A percentile compares a stretch with the other conserved stretches of the same genome.
These are phyloP conservation scores for Penicillium soppii DNA, from an alignment of 495 filamentous ascomycete genomes.

Conservation along the genomic window DNA sequence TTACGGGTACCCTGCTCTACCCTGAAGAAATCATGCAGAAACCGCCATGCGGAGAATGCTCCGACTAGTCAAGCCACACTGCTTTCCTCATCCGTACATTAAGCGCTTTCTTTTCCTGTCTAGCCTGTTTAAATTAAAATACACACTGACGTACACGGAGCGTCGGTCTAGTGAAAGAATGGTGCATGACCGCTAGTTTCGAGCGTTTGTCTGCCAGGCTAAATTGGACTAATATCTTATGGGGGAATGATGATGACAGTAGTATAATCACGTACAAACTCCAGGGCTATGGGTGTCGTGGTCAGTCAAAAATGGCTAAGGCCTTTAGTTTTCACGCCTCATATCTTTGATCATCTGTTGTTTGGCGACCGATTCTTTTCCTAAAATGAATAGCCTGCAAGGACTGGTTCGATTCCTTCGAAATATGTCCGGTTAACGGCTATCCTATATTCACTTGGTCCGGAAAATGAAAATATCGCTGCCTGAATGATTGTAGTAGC, in stretches of 20 bases:
- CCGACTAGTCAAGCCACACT: constrained; percentile 15
- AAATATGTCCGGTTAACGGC: no score
- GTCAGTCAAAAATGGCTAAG: not conserved
- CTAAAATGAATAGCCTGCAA: no score
- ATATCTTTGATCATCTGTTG: not conserved
- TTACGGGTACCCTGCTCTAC: not conserved
- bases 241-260: no score
- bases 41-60: constrained; percentile 18
- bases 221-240: no score
- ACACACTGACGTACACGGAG: constrained; percentile 1
- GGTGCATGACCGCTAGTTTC: not conserved
- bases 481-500: no score
- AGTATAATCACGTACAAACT: no score
- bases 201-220: no score
- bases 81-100: not conserved
- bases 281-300: not conserved
- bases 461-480: no score
- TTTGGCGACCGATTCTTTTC: not conserved
- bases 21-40: constrained; percentile 2
- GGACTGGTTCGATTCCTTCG: no score
- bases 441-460: no score
- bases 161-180: not conserved
- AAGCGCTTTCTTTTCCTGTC: not conserved
- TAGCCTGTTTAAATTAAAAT: not conserved
- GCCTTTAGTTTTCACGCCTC: not conserved